A percentile compares a stretch with the other conserved stretches of the same genome.
Conservation (phyloP, 345 rosid species). For the Citrus inodora region DNA sequence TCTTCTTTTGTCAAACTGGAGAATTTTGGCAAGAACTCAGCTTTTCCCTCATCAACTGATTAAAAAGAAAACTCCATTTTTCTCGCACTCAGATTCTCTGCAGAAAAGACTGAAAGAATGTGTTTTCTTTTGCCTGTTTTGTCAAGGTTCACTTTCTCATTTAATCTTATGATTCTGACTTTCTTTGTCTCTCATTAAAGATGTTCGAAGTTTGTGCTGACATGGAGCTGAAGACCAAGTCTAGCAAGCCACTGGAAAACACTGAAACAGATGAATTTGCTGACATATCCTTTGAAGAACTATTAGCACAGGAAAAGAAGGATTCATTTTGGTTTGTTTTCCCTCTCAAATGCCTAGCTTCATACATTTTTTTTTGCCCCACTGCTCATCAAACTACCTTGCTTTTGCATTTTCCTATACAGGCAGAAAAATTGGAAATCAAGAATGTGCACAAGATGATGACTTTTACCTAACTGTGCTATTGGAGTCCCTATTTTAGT, state of each 20-base stretch:
- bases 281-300: constrained; percentile 86
- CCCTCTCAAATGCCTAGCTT: neutral
- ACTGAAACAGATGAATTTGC: constrained; percentile 45
- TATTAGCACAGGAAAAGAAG: constrained; percentile 86
- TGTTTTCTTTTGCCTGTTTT: neutral
- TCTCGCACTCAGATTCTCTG: neutral
- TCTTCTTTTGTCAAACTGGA: neutral
- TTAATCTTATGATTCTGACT: constrained; percentile 1
- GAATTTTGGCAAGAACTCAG: neutral
- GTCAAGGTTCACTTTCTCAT: neutral
- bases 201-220: constrained; percentile 68
- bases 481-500: constrained; percentile 1
- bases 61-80: neutral
- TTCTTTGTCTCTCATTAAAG: constrained; percentile 35
- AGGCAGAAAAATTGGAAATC: constrained; percentile 83
- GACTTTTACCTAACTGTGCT: constrained; percentile 6
- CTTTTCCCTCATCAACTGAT: neutral
- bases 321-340: constrained; percentile 77
- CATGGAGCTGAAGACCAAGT: constrained; percentile 55
- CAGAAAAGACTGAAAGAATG: neutral
- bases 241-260: constrained; percentile 33
- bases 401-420: constrained; percentile 17
- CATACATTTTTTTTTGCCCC: neutral
- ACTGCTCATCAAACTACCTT: neutral
- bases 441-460: constrained; percentile 39